Base-by-base conservation (phyloP, 1,284 basidiomycete species). In the Cryptococcus wingfieldii region DNA sequence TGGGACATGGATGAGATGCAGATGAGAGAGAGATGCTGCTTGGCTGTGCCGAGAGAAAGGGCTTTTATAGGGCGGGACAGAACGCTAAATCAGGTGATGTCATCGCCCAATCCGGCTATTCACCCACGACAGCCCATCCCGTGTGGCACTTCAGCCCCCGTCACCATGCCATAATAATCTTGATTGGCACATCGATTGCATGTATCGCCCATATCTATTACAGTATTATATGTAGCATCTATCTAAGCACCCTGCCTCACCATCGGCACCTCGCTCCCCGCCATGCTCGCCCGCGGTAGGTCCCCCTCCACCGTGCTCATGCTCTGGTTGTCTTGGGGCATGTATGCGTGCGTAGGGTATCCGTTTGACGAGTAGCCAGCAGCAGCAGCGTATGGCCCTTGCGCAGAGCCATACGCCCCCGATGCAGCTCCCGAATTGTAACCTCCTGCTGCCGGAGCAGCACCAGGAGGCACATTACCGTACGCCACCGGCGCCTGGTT, bases 1-100 rank as follows among this genome's bases (percentile, higher is more conserved):
- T 76, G 68, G 53, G 74, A 75, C 74, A 77, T 76, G 46, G 55
- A 31, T 12, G 42, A 44, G 42, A 25, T n/a, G 42, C 10, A 19
- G 42, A 6, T 16, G 42, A 13, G 18, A 12, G 47, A n/a, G 18
- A 10, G 44, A 45, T 19, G 25, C 18, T 27, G 44, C 9, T 28
- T n/a, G 25, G 19, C 18, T 31, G n/a, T n/a, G 47, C 38, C 18
- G 34, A 49, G 18, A 49, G 47, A 49, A 27, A 38, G 9, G 38
- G 34, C 19, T 49, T 27, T 27, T 27, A 28, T 31, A 27, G n/a
- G 46, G 18, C 14, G 44, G 44, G 44, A 28, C 14, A 18, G 44
- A 18, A 28, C 8, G 44, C 19, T 25, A 18, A 46, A 16, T 46
- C 25, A 18, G 23, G 23, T 31, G 46, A 47, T 25, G 46, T 47